phyloP scores from a whole-genome alignment of 1,284 basidiomycete species.

The Cryptococcus sp. region DNA sequence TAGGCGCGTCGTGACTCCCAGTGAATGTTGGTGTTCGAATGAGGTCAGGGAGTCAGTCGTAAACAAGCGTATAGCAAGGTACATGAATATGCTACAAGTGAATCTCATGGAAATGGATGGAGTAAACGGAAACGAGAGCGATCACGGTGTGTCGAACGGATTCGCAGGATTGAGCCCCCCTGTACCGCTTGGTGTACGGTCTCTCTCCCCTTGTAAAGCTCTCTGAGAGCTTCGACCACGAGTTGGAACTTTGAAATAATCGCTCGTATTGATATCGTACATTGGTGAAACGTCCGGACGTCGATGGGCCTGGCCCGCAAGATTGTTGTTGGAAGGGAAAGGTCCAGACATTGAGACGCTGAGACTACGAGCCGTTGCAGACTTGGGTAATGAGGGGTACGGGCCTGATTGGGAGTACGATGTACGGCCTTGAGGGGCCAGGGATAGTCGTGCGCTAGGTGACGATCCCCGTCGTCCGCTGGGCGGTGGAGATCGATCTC shows the following conservation, averaged over 20 bases:
- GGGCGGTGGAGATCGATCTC: neutral
- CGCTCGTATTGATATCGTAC: constrained; percentile 27
- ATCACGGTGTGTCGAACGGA: neutral
- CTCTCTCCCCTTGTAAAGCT: neutral
- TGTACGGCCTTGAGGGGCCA: neutral
- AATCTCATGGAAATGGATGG: too few relatives aligned
- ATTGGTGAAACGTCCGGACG: constrained; percentile 27
- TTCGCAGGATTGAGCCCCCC: neutral
- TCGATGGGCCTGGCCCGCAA: constrained; percentile 5
- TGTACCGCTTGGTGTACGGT: neutral
- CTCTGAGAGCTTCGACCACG: neutral
- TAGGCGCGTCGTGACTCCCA: too few relatives aligned
- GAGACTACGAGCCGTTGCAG: neutral
- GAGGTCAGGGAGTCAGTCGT: too few relatives aligned
- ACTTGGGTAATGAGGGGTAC: constrained; percentile 3
- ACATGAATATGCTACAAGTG: too few relatives aligned
- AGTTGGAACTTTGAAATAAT: constrained; percentile 20
- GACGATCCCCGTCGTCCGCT: neutral
- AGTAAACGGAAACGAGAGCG: too few relatives aligned
- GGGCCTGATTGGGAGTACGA: neutral
- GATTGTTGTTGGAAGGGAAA: constrained; percentile 12
- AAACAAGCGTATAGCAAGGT: too few relatives aligned
- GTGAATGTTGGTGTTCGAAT: too few relatives aligned
- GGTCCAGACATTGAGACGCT: constrained; percentile 24
- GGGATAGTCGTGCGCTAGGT: neutral